A percentile compares a stretch with the other conserved stretches of the same genome.
Evolutionary conservation across 495 filamentous ascomycete genomes (phyloP).

Genomic region (Trichoderma reesei): DNA sequence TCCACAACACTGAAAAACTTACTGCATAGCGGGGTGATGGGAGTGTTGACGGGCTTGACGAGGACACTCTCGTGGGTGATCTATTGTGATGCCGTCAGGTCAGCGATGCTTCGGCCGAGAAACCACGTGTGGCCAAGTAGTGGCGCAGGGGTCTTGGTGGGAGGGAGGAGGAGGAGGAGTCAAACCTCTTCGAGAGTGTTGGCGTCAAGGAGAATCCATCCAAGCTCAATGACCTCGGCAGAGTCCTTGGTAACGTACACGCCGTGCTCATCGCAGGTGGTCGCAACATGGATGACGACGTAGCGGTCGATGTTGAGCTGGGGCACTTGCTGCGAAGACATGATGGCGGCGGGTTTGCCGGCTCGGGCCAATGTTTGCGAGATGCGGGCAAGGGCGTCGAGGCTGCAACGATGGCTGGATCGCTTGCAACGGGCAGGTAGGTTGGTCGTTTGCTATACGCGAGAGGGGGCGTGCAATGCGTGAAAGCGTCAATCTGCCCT

Average conservation of each 20-base stretch:
- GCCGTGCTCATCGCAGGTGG: conserved; percentile 97
- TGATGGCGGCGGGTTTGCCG: conserved; percentile 18
- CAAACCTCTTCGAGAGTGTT: conserved; percentile 85
- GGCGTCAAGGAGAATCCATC: conserved; percentile 91
- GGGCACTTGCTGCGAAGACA: conserved; percentile 37
- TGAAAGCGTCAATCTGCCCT: background rate
- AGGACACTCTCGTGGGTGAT: conserved; percentile 89
- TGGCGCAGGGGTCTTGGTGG: background rate
- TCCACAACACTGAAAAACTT: conserved; percentile 38
- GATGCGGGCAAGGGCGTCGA: conserved; percentile 2
- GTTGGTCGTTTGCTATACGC: too few species aligned
- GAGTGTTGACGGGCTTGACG: conserved; percentile 96
- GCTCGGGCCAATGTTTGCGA: background rate
- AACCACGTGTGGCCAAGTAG: conserved; percentile 16
- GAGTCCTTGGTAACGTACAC: conserved; percentile 99
- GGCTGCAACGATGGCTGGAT: background rate
- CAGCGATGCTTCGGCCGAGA: conserved; percentile 8
- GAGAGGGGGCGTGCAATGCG: background rate
- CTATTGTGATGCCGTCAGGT: conserved; percentile 35
- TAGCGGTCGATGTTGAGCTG: conserved; percentile 76
- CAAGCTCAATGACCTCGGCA: conserved; percentile 96
- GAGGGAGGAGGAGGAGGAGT: background rate
- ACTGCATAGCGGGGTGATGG: conserved; percentile 98
- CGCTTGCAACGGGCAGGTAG: background rate
- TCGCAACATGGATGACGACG: conserved; percentile 95